Evolutionary conservation across 2,329 filamentous ascomycete species (phyloP).

Genomic region (Oidium heveae): DNA sequence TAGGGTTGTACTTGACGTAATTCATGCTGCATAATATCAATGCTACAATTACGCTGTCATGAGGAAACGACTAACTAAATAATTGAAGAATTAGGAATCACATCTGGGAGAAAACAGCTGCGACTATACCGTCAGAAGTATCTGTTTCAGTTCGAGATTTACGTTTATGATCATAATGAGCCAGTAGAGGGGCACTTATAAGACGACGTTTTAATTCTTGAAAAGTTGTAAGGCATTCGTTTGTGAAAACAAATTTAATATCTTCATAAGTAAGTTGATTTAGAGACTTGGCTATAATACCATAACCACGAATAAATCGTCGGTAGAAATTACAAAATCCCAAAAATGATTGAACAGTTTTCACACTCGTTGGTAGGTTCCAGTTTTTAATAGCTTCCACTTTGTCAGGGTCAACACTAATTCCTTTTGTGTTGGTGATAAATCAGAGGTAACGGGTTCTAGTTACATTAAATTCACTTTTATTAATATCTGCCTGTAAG

Average conservation of each 20-base stretch:
- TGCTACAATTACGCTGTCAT: no score
- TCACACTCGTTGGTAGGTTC: not conserved
- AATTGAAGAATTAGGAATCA: no score
- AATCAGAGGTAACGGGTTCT: no score
- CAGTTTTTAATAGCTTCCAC: not conserved
- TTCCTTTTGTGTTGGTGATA: no score
- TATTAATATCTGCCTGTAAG: constrained; percentile 2
- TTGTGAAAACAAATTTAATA: not conserved
- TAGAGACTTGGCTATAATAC: not conserved
- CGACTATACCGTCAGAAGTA: not conserved
- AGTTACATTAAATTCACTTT: no score
- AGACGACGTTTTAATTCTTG: not conserved
- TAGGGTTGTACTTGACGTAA: no score
- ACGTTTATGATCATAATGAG: not conserved
- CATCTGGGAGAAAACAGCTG: not conserved
- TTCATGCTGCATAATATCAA: no score
- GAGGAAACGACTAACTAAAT: no score
- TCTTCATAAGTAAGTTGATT: not conserved
- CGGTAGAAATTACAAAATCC: not conserved
- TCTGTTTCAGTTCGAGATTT: not conserved
- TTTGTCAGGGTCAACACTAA: no score
- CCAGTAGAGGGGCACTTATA: not conserved
- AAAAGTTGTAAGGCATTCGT: not conserved
- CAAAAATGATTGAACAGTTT: not conserved
- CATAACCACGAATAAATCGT: not conserved